phyloP scores from a whole-genome alignment of 225 moss, liverwort and hornwort genomes.

The Physcomitrellopsis africana region DNA sequence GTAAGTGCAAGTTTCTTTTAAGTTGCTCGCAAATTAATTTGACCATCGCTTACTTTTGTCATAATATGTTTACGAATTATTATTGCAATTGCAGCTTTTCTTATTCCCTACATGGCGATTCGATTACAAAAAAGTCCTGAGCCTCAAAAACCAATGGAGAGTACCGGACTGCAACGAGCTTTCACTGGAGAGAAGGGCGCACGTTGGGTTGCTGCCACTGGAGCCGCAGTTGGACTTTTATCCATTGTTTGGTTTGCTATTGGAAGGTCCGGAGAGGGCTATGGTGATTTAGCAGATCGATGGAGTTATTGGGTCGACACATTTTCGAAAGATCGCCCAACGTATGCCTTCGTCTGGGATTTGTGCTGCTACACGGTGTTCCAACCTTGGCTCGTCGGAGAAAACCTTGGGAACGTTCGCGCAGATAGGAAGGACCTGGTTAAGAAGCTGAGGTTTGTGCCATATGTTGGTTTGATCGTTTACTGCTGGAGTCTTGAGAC shows the following conservation, averaged over 20 bases:
- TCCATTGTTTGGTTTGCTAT: conserved; percentile 68
- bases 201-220: conserved; percentile 51
- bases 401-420: conserved; percentile 70
- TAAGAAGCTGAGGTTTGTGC: conserved; percentile 57
- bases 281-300: conserved; percentile 63
- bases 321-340: conserved; percentile 66
- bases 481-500: conserved; percentile 64
- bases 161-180: conserved; percentile 44
- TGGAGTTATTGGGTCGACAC: conserved; percentile 67
- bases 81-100: conserved; percentile 58
- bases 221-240: conserved; percentile 63
- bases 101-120: conserved; percentile 94
- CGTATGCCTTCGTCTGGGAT: conserved; percentile 93
- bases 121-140: conserved; percentile 43
- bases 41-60: neutral
- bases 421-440: conserved; percentile 48
- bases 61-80: too few relatives aligned
- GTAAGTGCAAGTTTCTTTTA: conserved; percentile 47
- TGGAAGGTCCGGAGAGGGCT: conserved; percentile 70
- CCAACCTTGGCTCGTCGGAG: conserved; percentile 89
- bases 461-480: conserved; percentile 72
- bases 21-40: neutral
- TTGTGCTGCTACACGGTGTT: conserved; percentile 69
- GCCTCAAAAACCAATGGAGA: conserved; percentile 1
- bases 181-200: conserved; percentile 55